Evolutionary conservation across 768 basidiomycete genomes (phyloP), one percentile per base, ranked within the genome.

Genomic region (Boletus vinaceobasis): DNA sequence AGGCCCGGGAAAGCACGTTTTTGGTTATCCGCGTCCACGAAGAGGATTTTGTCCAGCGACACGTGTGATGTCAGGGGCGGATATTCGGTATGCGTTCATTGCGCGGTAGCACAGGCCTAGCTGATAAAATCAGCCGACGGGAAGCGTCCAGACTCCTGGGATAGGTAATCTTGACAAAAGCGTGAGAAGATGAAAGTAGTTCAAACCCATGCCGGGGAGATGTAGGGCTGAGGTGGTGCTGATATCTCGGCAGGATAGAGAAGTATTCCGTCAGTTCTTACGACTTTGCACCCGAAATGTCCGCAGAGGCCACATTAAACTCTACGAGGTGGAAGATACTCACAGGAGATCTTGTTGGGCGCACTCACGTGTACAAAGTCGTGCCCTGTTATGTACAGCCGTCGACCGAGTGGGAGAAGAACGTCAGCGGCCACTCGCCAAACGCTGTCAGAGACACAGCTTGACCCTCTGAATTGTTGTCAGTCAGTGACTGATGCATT

Each of bases 91-190:
- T 47, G 29, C 15, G 45, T 36, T 23, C 31, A 37, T 39, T 39
- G 36, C 29, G 39, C 32, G 26, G 33, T 26, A 26, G 43, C 51
- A 48, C 57, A 35, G 36, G 44, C 43, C 23, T 7, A 31, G 38
- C 35, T 17, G 23, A 39, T 37, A 29, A 39, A 14, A 31, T 33
- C 40, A 38, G 31, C 48, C 48, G 46, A 45, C 43, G 35, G 43
- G 38, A 57, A 50, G 31, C 43, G 2, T 23, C 23, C 23, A 23
- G 23, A 5, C 33, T 38, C 48, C 56, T 38, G 46, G 44, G 52
- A 56, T 51, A 48, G 63, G 57, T 8, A 65, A 55, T 35, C 29
- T 55, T 57, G 58, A 65, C 50, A 43, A 60, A 50, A 50, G 56
- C 55, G 57, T 65, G 64, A 56, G 64, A 65, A 55, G 11, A n/a